Base-by-base conservation (phyloP, 768 basidiomycete genomes). In the Lentinus tigrinus region DNA sequence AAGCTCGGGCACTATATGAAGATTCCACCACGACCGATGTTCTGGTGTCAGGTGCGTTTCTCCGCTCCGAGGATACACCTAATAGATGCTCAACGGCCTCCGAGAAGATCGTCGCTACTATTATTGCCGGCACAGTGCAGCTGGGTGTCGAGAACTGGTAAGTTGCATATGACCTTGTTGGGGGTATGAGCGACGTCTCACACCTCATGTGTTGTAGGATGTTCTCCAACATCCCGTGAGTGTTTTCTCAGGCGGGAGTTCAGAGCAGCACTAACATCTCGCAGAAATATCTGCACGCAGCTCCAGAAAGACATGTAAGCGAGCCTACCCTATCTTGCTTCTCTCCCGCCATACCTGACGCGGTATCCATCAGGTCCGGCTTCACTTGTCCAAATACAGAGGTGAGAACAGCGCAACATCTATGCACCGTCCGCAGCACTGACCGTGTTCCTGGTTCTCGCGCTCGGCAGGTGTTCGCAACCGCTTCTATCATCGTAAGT, bases 1-100 rank as follows among this genome's bases (percentile, higher is more conserved):
- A 90, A 89, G 69, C 79, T 89, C n/a, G 87, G 88, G 43, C 86
- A 89, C 69, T 87, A 77, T 73, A 85, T 85, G 79, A 81, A 85
- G 74, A 77, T 88, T 24, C 85, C 85, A 81, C 80, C 77, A 27
- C 52, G 62, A 28, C 58, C 61, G 26, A 66, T 68, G 67, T 67
- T 64, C 42, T 58, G 59, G 31, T 78, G 74, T 60, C 89, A 92
- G 73, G 76, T 90, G 26, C 27, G 60, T 49, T n/a, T 13, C 4
- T 13, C 34, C 36, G 6, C 3, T 23, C 6, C 39, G 13, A 17
- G 11, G 11, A 19, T 43, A 24, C 47, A 47, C 11, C 48, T 28
- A 16, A 23, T 1, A 27, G 28, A 17, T 23, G 4, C 7, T 6
- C 17, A 39, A 8, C 19, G 23, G n/a, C 24, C 19, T 47, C 21